A percentile compares a stretch with the other conserved stretches of the same genome.
Evolutionary conservation across 2,329 filamentous ascomycete species (phyloP).

Genomic region (Trichoderma sp.): DNA sequence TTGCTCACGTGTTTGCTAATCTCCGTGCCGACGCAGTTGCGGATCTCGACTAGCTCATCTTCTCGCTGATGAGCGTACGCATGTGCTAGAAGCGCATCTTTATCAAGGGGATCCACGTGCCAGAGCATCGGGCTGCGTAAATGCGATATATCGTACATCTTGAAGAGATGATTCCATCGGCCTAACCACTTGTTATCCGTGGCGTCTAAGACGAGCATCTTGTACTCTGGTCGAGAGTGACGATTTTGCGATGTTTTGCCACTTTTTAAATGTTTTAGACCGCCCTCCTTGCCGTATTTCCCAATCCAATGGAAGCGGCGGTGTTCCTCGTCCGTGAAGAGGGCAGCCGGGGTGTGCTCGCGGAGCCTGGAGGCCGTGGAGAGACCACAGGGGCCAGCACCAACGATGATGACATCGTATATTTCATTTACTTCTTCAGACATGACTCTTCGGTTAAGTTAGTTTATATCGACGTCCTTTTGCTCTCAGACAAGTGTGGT

Average conservation of each 20-base stretch:
- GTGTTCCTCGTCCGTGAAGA: constrained; percentile 82
- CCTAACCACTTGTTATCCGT: constrained; percentile 63
- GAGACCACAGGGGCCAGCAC: constrained; percentile 71
- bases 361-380: constrained; percentile 68
- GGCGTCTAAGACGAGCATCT: constrained; percentile 65
- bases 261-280: constrained; percentile 47
- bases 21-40: constrained; percentile 73
- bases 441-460: background rate
- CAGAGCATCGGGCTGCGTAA: constrained; percentile 80
- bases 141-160: constrained; percentile 65
- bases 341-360: constrained; percentile 70
- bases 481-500: background rate
- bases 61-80: constrained; percentile 59
- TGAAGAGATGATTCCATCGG: constrained; percentile 68
- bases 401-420: constrained; percentile 69
- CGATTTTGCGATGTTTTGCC: constrained; percentile 28
- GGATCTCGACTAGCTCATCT: constrained; percentile 65
- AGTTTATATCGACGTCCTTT: background rate
- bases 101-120: constrained; percentile 72
- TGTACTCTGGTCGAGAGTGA: constrained; percentile 29
- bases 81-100: constrained; percentile 69
- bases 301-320: constrained; percentile 76
- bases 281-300: constrained; percentile 59
- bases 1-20: constrained; percentile 72
- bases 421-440: constrained; percentile 33